These are phyloP conservation scores for Thelephora terrestris DNA, from an alignment of 1,284 basidiomycete genomes.

Conservation along the genomic window DNA sequence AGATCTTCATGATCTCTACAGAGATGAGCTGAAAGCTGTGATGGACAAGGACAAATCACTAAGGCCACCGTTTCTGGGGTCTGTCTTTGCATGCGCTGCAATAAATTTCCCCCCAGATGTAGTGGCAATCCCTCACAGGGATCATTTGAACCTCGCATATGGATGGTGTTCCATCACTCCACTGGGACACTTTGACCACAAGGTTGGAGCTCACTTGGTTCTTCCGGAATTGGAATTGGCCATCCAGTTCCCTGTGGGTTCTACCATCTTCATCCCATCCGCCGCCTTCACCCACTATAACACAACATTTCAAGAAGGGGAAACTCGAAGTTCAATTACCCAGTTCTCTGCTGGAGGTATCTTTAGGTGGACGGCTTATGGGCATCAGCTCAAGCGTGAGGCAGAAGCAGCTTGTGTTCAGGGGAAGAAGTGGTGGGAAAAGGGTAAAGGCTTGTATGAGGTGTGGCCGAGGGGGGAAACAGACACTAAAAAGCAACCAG, in stretches of 20 bases:
- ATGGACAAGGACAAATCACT: background rate
- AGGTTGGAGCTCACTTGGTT: slow-evolving; percentile 18
- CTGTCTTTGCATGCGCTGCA: slow-evolving; percentile 11
- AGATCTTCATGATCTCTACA: slow-evolving; percentile 2
- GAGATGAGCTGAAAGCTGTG: background rate
- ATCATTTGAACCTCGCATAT: slow-evolving; percentile 12
- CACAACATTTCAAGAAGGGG: slow-evolving; percentile 10
- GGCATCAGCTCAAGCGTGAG: background rate
- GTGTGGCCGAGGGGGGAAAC: too few species aligned
- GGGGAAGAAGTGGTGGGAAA: too few species aligned
- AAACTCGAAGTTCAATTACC: slow-evolving; percentile 15
- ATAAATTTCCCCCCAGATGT: slow-evolving; percentile 15
- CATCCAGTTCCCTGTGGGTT: slow-evolving; percentile 17
- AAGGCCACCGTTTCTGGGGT: slow-evolving; percentile 1
- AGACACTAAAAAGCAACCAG: too few species aligned
- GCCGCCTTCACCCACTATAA: slow-evolving; percentile 20
- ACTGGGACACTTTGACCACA: slow-evolving; percentile 15
- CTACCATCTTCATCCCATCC: slow-evolving; percentile 19
- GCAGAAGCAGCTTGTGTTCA: too few species aligned
- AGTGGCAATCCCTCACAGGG: slow-evolving; percentile 9
- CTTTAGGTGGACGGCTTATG: slow-evolving; percentile 17
- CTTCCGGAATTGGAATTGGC: slow-evolving; percentile 15
- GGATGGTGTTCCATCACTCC: slow-evolving; percentile 18
- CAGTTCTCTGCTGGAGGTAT: slow-evolving; percentile 17
- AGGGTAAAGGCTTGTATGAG: too few species aligned